Conservation (phyloP, 345 rosid genomes). For the Eucalyptus cladocalyx region DNA sequence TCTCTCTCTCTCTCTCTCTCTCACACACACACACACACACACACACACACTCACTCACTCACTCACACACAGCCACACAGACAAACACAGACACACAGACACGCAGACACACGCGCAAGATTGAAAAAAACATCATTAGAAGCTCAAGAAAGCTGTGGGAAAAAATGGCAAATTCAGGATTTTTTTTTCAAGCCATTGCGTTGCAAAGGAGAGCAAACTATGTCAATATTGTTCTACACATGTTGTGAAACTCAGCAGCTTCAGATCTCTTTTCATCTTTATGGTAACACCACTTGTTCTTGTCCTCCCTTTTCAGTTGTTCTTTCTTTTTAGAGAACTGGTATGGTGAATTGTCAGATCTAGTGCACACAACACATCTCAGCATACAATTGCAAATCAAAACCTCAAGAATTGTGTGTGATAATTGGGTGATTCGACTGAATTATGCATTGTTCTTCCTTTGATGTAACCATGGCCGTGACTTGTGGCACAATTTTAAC, state of each 20-base stretch:
- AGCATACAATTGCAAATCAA: background rate
- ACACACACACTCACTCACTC: background rate
- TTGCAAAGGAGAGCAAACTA: background rate
- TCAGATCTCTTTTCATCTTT: background rate
- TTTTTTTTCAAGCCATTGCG: background rate
- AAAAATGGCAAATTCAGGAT: constrained; percentile 46
- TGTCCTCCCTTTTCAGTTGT: background rate
- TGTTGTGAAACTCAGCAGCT: background rate
- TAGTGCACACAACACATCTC: background rate
- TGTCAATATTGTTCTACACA: background rate
- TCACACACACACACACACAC: no score
- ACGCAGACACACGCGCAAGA: background rate
- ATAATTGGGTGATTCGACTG: background rate
- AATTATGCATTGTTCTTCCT: background rate
- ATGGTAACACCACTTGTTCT: background rate
- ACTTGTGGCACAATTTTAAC: background rate
- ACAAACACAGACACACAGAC: no score
- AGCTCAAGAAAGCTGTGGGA: constrained; percentile 95
- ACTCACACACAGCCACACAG: background rate
- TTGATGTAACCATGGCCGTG: background rate
- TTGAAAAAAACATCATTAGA: background rate
- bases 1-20: background rate
- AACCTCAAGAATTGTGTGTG: background rate
- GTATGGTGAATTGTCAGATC: background rate
- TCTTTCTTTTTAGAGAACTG: background rate